Conservation (phyloP, 2,329 filamentous ascomycete genomes). For the Penicillium polonicum region DNA sequence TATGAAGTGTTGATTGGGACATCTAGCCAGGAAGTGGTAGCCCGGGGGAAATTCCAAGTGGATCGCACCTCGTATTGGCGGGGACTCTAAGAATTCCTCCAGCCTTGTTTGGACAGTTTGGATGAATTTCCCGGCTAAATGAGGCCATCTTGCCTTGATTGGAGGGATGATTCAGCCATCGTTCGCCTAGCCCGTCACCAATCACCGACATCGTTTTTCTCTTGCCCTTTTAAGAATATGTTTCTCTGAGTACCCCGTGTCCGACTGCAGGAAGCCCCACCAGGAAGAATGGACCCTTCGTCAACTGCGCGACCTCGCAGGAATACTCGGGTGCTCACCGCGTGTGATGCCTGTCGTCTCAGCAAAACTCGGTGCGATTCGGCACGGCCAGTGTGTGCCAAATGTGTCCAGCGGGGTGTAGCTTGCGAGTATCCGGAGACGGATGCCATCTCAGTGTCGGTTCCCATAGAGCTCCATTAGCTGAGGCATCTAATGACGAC, state of each 20-base stretch:
- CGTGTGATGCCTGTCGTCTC: constrained; percentile 27
- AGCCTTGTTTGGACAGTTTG: not conserved
- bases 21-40: constrained; percentile 26
- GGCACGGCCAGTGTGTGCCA: constrained; percentile 25
- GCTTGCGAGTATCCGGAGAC: constrained; percentile 27
- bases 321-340: constrained; percentile 27
- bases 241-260: not conserved
- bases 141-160: constrained; percentile 8
- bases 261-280: not conserved
- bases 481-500: constrained; percentile 9
- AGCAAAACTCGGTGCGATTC: constrained; percentile 29
- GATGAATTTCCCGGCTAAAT: constrained; percentile 8
- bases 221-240: not conserved
- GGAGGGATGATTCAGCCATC: constrained; percentile 8
- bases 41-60: constrained; percentile 21
- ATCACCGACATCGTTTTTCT: not conserved
- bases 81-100: constrained; percentile 15
- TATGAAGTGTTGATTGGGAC: constrained; percentile 43
- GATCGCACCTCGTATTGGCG: constrained; percentile 25
- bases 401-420: constrained; percentile 26
- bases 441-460: constrained; percentile 26
- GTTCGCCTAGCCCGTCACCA: constrained; percentile 6
- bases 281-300: constrained; percentile 16
- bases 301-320: constrained; percentile 18
- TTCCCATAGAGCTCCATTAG: constrained; percentile 14